Conservation (phyloP, 2,329 filamentous ascomycete genomes). For the Tolypocladium inflatum region DNA sequence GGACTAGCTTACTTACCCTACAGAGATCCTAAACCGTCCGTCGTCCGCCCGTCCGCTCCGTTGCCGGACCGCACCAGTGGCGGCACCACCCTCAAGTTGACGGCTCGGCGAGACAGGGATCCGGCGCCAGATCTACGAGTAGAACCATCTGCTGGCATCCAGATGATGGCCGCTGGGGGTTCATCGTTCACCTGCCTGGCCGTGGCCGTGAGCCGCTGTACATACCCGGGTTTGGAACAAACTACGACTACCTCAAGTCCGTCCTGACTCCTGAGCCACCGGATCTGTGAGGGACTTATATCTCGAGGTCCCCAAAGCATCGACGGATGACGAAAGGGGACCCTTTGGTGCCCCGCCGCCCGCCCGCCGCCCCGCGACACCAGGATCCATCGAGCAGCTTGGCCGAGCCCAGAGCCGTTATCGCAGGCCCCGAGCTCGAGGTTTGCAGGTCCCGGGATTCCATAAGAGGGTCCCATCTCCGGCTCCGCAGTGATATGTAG, state of each 20-base stretch:
- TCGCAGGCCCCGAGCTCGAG: too few species aligned
- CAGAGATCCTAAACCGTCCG: not conserved
- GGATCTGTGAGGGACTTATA: too few species aligned
- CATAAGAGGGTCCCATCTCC: not conserved
- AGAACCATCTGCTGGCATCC: not conserved
- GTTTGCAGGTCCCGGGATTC: not conserved
- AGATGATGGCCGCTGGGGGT: too few species aligned
- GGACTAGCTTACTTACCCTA: not conserved
- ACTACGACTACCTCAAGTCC: too few species aligned
- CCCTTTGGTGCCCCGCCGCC: not conserved
- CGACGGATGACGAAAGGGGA: not conserved
- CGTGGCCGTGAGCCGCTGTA: not conserved
- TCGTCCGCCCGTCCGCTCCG: not conserved
- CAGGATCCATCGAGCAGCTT: not conserved
- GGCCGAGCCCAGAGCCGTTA: not conserved
- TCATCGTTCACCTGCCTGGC: too few species aligned
- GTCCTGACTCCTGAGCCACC: too few species aligned
- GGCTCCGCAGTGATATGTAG: not conserved
- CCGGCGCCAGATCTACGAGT: not conserved
- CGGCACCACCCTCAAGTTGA: not conserved
- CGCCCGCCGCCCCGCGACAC: not conserved
- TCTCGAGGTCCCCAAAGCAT: not conserved
- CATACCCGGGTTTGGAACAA: too few species aligned
- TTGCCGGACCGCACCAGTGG: not conserved
- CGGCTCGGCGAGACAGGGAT: not conserved